Evolutionary conservation across 1,284 basidiomycete species (phyloP), one percentile per base, ranked within the genome.

Genomic region (Trichosporon faecale): DNA sequence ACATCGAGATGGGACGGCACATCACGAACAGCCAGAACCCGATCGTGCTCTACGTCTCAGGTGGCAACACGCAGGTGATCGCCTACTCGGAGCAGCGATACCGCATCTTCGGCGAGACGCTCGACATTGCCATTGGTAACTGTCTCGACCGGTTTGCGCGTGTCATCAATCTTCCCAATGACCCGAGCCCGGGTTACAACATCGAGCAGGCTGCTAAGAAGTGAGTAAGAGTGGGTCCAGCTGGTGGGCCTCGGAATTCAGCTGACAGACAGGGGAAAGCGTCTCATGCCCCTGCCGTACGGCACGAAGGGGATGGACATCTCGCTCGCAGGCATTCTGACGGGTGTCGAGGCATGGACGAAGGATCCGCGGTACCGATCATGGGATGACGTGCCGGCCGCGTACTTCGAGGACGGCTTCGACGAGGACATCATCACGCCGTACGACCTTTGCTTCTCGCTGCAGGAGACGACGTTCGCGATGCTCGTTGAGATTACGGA

Each of bases 401-500:
- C 84, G 16, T 61, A 61, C 57, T 61, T 61, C 7, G 27, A 31
- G 12, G 57, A 61, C 57, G 21, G 27, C 1, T 61, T 61, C 27
- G 85, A 83, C 11, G 72, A 85, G 66, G 90, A 94, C 78, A 87
- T 90, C 69, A 94, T 98, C 77, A 98, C 93, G 3, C 90, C 95
- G 6, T 91, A 94, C 25, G 97, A 99, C 83, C 85, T 99, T 21
- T 99, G 97, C 83, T 98, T 96, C 82, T 95, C 94, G 5, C 85
- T 99, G 4, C 97, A 99, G 83, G 97, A 99, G 84, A 97, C 94
- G 3, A 90, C 98, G 2, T 99, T 94, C 83, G 93, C 96, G 0
- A 99, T 99, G 97, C 87, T 99, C 3, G 97, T 99, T 23, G 97
- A 99, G 84, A 99, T 98, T 71, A 99, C 97, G 0, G 97, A 99